Percentiles rank a stretch among this genome's conserved stretches.
phyloP scores from a whole-genome alignment of 495 filamentous ascomycete genomes.

The Hypoxylon trugodes region DNA sequence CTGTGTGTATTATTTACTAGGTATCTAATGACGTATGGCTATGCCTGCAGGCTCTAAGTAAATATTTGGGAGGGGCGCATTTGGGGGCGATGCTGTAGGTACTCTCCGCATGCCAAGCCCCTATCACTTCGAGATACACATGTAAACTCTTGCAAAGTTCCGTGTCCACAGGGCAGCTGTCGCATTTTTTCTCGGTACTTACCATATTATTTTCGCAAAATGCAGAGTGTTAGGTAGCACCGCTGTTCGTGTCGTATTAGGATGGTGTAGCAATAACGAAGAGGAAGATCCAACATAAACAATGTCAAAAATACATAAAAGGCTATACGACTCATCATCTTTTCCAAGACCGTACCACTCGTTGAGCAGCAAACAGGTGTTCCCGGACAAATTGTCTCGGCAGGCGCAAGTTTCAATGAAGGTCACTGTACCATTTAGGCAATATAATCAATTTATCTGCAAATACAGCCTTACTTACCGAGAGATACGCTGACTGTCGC shows the following conservation, averaged over 20 bases:
- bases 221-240: not conserved
- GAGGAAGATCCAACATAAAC: conserved; percentile 3
- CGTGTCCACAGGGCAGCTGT: not conserved
- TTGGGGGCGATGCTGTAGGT: conserved; percentile 14
- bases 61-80: not conserved
- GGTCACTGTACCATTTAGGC: conserved; percentile 21
- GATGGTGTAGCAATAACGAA: conserved; percentile 9
- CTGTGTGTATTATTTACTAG: conserved; percentile 10
- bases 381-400: conserved; percentile 9
- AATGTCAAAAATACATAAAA: conserved; percentile 23
- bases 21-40: conserved; percentile 11
- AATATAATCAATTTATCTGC: conserved; percentile 5
- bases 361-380: conserved; percentile 4
- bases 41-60: not conserved
- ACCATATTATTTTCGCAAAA: not conserved
- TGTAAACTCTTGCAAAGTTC: conserved; percentile 4
- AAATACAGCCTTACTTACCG: conserved; percentile 24
- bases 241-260: not conserved
- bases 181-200: conserved; percentile 3
- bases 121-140: no score
- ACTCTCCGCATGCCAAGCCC: conserved; percentile 9
- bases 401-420: not conserved
- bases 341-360: conserved; percentile 2
- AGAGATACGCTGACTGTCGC: conserved; percentile 20
- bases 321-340: not conserved